Conservation (phyloP, 371 early-diverging fungal genomes). For the Mucor saturninus region DNA sequence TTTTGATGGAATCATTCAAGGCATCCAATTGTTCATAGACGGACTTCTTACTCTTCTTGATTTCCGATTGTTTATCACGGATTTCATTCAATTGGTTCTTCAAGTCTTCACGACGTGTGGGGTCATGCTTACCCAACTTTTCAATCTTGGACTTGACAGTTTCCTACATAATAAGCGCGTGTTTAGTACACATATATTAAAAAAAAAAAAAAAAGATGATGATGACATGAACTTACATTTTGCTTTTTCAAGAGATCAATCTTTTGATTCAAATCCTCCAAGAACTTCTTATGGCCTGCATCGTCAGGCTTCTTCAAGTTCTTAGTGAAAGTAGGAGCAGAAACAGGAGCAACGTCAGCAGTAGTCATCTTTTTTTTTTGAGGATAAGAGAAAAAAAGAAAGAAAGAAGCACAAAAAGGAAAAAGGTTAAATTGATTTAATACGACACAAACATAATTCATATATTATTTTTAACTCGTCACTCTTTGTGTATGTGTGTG, state of each 20-base stretch:
- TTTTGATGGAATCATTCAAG: slow-evolving; percentile 72
- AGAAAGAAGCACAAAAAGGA: slow-evolving; percentile 11
- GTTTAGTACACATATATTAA: background rate
- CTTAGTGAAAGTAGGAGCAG: slow-evolving; percentile 34
- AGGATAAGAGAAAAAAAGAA: background rate
- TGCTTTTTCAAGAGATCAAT: slow-evolving; percentile 64
- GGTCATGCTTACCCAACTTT: slow-evolving; percentile 44
- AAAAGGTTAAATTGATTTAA: background rate
- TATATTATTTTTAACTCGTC: background rate
- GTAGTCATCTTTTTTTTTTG: background rate
- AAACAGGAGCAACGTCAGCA: slow-evolving; percentile 15
- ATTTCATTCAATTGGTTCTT: slow-evolving; percentile 66
- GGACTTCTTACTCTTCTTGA: slow-evolving; percentile 58
- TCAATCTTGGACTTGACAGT: slow-evolving; percentile 65
- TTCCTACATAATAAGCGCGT: slow-evolving; percentile 40
- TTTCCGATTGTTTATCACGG: slow-evolving; percentile 61
- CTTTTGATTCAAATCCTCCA: slow-evolving; percentile 56
- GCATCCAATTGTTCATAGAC: slow-evolving; percentile 69
- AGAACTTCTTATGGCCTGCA: slow-evolving; percentile 45
- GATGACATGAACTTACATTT: slow-evolving; percentile 40
- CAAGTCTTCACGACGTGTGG: slow-evolving; percentile 62
- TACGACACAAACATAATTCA: background rate
- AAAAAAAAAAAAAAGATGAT: background rate
- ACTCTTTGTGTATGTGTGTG: background rate
- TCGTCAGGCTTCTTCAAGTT: slow-evolving; percentile 59